Evolutionary conservation across 805 yeast species (phyloP), one percentile per base, ranked within the genome.

Genomic region (Starmerella vitae): DNA sequence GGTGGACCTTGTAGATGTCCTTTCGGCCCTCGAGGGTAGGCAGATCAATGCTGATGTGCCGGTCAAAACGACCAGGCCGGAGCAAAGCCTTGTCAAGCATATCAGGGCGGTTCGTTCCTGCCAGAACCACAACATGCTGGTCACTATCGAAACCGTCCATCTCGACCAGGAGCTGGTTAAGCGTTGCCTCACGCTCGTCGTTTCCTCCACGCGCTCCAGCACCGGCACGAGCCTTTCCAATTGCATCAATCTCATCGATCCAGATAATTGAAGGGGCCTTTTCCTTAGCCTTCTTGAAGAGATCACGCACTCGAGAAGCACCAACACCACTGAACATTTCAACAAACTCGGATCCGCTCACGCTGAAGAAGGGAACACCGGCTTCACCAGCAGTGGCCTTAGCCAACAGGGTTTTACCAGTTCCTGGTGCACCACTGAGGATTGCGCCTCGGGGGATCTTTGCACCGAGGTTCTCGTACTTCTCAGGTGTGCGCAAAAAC

Each of bases 261-360:
- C 85, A 85, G 38, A 85, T 77, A 52, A 85, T 85, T 3, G 93
- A 70, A 5, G 96, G 96, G 0, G 94, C 91, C 66, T 74, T 78
- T 46, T 79, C 80, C 54, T 94, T 71, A 14, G 95, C 96, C 33
- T 82, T 80, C 56, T 79, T 78, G 64, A 85, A 85, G 54, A 85
- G 67, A 56, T 86, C 95, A 59, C 96, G 80, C 30, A 85, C 96
- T 59, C 96, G 71, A 3, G 88, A 77, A 3, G 95, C 94, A 64
- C 95, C 95, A 20, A 85, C 94, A 63, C 95, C 95, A 17, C 82
- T 93, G 66, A 82, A 85, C 94, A 85, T 85, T 60, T 85, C 94
- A n/a, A 84, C 93, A 50, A 85, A 85, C 58, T 85, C 95, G 12
- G 94, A 83, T 52, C 94, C 95, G 1, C 93, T 79, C 5, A 85